These are phyloP conservation scores for Incumbomyces delicatus DNA, from an alignment of 2,329 filamentous ascomycete genomes.

Conservation along the genomic window DNA sequence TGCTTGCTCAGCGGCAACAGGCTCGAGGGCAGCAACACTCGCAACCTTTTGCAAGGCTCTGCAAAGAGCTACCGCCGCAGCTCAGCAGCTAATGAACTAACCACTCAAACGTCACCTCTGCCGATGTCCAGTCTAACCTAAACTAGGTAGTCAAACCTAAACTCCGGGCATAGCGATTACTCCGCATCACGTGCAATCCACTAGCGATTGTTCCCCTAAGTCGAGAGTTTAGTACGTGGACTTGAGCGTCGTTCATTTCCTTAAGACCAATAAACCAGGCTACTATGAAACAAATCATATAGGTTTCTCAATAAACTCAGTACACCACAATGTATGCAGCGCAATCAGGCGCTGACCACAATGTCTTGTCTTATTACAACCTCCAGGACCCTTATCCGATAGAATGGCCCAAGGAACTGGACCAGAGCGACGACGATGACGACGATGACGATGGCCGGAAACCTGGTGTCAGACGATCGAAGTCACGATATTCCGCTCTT, in stretches of 20 bases:
- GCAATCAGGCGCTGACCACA: conserved; percentile 47
- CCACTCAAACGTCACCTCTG: not conserved
- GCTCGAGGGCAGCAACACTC: not conserved
- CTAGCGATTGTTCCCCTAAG: too few species aligned
- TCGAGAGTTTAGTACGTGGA: too few species aligned
- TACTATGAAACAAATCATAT: too few species aligned
- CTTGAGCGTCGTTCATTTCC: too few species aligned
- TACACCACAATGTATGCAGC: conserved; percentile 1
- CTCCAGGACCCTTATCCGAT: conserved; percentile 67
- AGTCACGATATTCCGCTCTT: conserved; percentile 75
- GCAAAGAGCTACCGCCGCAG: conserved; percentile 5
- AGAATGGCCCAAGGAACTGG: conserved; percentile 78
- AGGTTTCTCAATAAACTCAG: too few species aligned
- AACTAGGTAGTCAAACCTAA: not conserved
- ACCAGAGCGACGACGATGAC: conserved; percentile 59
- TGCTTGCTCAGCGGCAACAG: too few species aligned
- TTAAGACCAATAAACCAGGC: too few species aligned
- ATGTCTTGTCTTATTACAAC: conserved; percentile 82
- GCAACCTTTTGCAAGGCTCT: conserved; percentile 6
- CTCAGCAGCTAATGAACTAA: not conserved
- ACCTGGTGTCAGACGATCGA: conserved; percentile 44
- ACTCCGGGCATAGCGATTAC: too few species aligned
- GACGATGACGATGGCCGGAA: conserved; percentile 46
- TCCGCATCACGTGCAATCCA: not conserved
- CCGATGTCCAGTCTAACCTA: not conserved